Base-by-base conservation (phyloP, 352 stramenopile genomes). In the Globisporangium radiosum region DNA sequence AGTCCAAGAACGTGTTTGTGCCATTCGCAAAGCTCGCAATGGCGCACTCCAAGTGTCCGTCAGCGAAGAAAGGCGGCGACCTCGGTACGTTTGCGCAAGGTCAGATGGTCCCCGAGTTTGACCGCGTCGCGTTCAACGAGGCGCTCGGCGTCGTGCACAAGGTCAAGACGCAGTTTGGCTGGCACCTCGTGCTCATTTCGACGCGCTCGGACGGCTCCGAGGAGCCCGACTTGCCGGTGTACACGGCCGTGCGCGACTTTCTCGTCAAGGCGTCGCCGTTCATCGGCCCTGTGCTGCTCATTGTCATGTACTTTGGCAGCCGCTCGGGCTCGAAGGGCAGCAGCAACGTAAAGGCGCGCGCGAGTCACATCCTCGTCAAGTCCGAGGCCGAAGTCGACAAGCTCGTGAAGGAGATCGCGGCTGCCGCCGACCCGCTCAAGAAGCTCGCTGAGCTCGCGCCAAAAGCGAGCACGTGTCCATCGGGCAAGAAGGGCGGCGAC, bases 151-250 rank as follows among this genome's bases (percentile, higher is more conserved):
- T 73, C 13, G 73, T 92, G 50, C 78, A 91, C 79, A 93, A 93
- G 73, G 84, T 93, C 43, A 62, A 93, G 68, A 93, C 84, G 37
- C 84, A 93, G 67, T 86, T 88, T 42, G 78, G 78, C 37, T 88
- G 76, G 76, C 78, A 88, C 60, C 55, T 87, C 13, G 66, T 88
- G 52, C 68, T 87, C 56, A 78, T 81, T 50, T 84, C 74, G 33
- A 69, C 74, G 44, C 77, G 77, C 37, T 69, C 75, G 57, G 71
- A 84, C 54, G 73, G 71, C 52, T 67, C 57, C 2, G 73, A 80
- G 47, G 53, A 39, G 10, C 25, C 54, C 17, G 53, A 70, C 58
- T 68, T 62, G 15, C 73, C 78, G 39, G 37, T 66, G 63, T 81
- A 71, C 62, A 61, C 61, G 17, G 53, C 55, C 25, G 54, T 82